Evolutionary conservation across 805 yeast genomes (phyloP), one percentile per base, ranked within the genome.

Genomic region (Kodamaea neixiangensis): DNA sequence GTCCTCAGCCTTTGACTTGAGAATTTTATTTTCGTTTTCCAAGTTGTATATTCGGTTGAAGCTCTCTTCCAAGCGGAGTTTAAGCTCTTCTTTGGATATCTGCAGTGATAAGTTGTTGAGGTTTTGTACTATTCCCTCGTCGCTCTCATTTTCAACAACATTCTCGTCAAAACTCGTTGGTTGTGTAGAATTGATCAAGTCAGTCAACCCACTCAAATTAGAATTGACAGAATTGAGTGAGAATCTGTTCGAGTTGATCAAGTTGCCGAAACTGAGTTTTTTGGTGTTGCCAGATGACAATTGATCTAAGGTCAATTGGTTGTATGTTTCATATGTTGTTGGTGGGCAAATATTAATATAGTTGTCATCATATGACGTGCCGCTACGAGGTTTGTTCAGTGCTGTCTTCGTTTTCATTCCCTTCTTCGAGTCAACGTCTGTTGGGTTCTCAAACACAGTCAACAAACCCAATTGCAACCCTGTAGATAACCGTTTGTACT

Each of bases 181-280:
- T 58, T 59, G 77, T 64, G 67, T 76, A 58, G 72, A 80, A 76
- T 60, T 78, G 62, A 47, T 78, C 57, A 46, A 78, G 71, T 54
- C 84, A 66, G 67, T 81, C 60, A 53, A 66, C 66, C 68, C 86
- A 69, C 63, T 75, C 57, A 50, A 64, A 59, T 53, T 87, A 51
- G 68, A 86, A 66, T 58, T 78, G 73, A 54, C 75, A 49, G 63
- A 87, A 61, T 46, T 79, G 73, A 72, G 54, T 7, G 89, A 80
- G 51, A 79, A 83, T 43, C 85, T 78, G 29, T 53, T 58, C 7
- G 63, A 49, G 33, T 57, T 59, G 21, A 56, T 41, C 19, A 49
- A 43, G 37, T 48, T 57, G 21, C 50, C 44, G 17, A 51, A 34
- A 19, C 49, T 43, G 42, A 45, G 39, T 20, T 49, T 51, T 14